Conservation (phyloP, 169 alveolate genomes). For the Cryptosporidium canis region DNA sequence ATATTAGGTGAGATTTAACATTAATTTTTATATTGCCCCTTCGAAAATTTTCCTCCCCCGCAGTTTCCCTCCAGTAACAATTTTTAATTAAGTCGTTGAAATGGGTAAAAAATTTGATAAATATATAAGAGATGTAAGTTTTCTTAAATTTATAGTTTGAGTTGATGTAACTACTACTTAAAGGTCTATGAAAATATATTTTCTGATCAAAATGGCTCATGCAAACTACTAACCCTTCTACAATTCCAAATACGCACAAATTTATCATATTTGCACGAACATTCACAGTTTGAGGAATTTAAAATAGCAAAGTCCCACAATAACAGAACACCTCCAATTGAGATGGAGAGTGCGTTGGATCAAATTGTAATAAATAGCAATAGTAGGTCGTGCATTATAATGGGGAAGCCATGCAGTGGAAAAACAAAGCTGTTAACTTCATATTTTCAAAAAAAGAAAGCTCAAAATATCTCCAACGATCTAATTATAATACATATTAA, state of each 20-base stretch:
- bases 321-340: not conserved
- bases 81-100: not conserved
- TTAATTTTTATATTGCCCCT: not conserved
- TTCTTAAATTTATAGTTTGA: not conserved
- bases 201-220: not conserved
- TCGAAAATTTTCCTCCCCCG: not conserved
- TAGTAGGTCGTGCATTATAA: conserved; percentile 55
- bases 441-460: conserved; percentile 34
- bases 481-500: conserved; percentile 32
- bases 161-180: not conserved
- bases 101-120: conserved; percentile 20
- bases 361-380: conserved; percentile 6
- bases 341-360: conserved; percentile 20
- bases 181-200: conserved; percentile 33
- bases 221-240: conserved; percentile 1
- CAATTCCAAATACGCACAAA: conserved; percentile 18
- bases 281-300: not conserved
- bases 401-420: conserved; percentile 53
- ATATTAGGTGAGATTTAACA: conserved; percentile 5
- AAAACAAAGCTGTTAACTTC: conserved; percentile 19
- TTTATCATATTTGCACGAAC: not conserved
- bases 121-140: conserved; percentile 27
- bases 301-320: not conserved
- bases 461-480: not conserved
- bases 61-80: not conserved